phyloP scores from a whole-genome alignment of 257 asterid genomes.

The Orobanche coerulescens region DNA sequence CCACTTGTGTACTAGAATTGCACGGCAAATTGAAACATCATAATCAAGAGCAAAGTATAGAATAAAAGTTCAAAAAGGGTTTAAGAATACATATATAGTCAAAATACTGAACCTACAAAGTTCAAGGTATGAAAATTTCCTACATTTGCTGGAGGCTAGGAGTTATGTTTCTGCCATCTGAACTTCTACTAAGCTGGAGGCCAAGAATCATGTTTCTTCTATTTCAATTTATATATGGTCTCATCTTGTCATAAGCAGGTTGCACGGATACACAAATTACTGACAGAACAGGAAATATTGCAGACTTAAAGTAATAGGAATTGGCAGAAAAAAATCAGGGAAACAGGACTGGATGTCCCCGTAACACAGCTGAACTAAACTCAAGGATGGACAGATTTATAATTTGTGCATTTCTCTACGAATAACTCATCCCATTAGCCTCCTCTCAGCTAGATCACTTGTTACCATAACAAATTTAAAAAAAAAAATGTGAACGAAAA shows the following conservation, averaged over 20 bases:
- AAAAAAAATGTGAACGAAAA: too few species aligned
- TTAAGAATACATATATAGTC: constrained; percentile 2
- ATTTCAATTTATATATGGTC: neutral
- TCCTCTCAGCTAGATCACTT: constrained; percentile 15
- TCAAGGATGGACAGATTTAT: neutral
- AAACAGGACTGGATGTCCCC: constrained; percentile 5
- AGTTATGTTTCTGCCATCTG: constrained; percentile 17
- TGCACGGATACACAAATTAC: neutral
- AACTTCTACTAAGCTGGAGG: constrained; percentile 7
- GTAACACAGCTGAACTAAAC: neutral
- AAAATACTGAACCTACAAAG: constrained; percentile 17
- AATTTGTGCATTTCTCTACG: neutral
- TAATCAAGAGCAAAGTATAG: constrained; percentile 14
- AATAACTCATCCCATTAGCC: neutral
- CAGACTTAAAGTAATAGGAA: neutral
- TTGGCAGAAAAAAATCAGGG: constrained; percentile 1
- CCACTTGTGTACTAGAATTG: constrained; percentile 88
- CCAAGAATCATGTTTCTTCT: constrained; percentile 13
- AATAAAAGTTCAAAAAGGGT: constrained; percentile 18
- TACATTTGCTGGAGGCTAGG: constrained; percentile 4
- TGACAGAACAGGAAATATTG: neutral
- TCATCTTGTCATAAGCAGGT: constrained; percentile 13
- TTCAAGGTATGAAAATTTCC: constrained; percentile 10
- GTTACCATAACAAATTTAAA: too few species aligned
- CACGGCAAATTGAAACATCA: constrained; percentile 25